These are phyloP conservation scores for Colletotrichum musae DNA, from an alignment of 2,329 filamentous ascomycete species.

Conservation along the genomic window DNA sequence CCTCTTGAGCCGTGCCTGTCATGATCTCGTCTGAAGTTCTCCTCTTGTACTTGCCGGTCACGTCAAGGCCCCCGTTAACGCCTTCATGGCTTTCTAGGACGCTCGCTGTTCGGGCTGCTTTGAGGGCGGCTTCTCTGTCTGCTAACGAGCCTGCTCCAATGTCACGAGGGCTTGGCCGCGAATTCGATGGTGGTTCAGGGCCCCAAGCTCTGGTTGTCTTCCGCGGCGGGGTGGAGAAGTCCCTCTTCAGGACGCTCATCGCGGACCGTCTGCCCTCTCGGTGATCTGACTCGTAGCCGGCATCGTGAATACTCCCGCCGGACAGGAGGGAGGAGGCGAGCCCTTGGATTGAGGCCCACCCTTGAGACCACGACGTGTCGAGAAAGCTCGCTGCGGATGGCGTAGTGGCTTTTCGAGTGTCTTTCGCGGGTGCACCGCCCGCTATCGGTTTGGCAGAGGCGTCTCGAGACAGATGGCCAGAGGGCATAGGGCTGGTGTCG, in stretches of 20 bases:
- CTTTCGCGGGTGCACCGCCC: conserved; percentile 14
- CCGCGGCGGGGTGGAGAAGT: conserved; percentile 37
- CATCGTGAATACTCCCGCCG: conserved; percentile 49
- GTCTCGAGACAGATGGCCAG: conserved; percentile 46
- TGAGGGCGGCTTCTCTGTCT: conserved; percentile 68
- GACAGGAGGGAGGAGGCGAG: conserved; percentile 63
- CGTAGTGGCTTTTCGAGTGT: conserved; percentile 47
- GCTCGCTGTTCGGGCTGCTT: conserved; percentile 70
- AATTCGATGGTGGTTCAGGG: conserved; percentile 59
- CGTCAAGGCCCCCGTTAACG: conserved; percentile 71
- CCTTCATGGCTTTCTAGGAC: conserved; percentile 74
- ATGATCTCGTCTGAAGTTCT: conserved; percentile 77
- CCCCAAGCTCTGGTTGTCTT: conserved; percentile 61
- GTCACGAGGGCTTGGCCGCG: conserved; percentile 58
- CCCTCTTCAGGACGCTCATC: conserved; percentile 33
- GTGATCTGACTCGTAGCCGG: conserved; percentile 40
- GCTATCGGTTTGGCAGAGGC: conserved; percentile 15
- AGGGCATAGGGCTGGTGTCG: conserved; percentile 64
- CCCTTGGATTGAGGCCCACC: conserved; percentile 70
- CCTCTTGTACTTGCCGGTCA: conserved; percentile 72
- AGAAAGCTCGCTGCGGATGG: conserved; percentile 59
- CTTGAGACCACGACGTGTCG: conserved; percentile 66
- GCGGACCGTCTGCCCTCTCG: conserved; percentile 29
- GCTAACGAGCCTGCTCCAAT: conserved; percentile 69
- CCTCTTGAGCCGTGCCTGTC: conserved; percentile 58